These are phyloP conservation scores for Cercospora sp. DNA, from an alignment of 2,329 filamentous ascomycete species.

Conservation along the genomic window DNA sequence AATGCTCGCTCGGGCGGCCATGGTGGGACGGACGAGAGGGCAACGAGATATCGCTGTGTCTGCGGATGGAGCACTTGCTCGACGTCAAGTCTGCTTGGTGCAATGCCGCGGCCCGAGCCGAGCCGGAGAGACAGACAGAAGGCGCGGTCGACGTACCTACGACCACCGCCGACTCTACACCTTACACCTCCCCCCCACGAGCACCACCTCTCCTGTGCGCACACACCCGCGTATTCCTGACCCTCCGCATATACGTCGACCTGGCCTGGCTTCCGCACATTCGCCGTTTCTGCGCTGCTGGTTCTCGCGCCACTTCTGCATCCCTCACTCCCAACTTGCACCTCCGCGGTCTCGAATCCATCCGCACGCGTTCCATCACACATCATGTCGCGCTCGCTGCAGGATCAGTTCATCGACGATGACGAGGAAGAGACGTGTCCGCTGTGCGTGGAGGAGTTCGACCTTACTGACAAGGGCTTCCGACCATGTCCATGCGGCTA, in stretches of 20 bases:
- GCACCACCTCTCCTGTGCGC: neutral
- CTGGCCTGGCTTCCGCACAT: neutral
- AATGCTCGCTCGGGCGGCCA: conserved; percentile 24
- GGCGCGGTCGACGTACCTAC: neutral
- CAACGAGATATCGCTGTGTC: neutral
- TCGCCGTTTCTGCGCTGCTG: neutral
- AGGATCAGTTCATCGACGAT: conserved; percentile 58
- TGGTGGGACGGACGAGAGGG: neutral
- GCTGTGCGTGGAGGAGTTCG: conserved; percentile 98
- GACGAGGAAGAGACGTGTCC: conserved; percentile 68
- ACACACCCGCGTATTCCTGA: neutral
- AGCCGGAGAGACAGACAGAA: neutral
- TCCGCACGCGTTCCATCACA: neutral
- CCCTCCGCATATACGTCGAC: neutral
- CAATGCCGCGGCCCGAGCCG: neutral
- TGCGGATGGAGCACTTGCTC: neutral
- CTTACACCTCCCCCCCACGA: neutral
- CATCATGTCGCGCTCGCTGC: conserved; percentile 52
- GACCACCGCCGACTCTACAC: neutral
- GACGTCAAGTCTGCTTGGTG: neutral
- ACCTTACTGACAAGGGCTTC: conserved; percentile 96
- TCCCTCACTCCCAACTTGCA: neutral
- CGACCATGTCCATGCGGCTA: conserved; percentile 96
- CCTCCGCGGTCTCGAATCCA: neutral
- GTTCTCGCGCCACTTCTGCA: conserved; percentile 1